phyloP scores from a whole-genome alignment of 805 yeast species.

The Saccharomycopsis schoenii region DNA sequence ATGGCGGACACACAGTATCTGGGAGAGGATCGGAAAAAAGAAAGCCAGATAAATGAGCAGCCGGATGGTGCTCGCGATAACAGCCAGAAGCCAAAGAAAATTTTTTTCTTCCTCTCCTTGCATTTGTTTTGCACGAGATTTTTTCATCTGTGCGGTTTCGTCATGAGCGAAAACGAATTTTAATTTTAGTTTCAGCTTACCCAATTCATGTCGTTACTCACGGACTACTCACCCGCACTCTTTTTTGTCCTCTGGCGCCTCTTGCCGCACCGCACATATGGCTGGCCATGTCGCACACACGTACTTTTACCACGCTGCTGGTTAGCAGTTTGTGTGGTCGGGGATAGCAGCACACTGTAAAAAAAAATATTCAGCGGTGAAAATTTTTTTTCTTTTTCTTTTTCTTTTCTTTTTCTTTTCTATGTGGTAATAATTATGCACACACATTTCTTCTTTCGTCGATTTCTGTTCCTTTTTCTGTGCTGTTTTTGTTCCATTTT shows the following conservation, averaged over 20 bases:
- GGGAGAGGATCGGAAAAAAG: neutral
- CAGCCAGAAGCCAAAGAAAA: too few species aligned
- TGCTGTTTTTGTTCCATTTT: neutral
- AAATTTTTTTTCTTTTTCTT: neutral
- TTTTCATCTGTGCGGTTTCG: neutral
- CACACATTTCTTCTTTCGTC: conserved; percentile 2
- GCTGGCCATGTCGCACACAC: neutral
- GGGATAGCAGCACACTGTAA: neutral
- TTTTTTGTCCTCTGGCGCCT: neutral
- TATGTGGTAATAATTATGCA: neutral
- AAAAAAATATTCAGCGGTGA: neutral
- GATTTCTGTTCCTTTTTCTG: neutral
- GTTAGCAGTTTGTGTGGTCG: neutral
- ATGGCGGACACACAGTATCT: neutral
- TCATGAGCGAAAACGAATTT: neutral
- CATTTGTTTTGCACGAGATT: neutral
- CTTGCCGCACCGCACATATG: neutral
- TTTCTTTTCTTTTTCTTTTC: neutral
- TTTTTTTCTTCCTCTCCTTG: neutral
- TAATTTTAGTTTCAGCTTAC: too few species aligned
- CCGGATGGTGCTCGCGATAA: too few species aligned
- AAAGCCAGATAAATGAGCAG: neutral
- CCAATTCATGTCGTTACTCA: neutral
- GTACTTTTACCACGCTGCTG: neutral
- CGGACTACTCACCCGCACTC: neutral